phyloP scores from a whole-genome alignment of 2,329 filamentous ascomycete species.

The Colletotrichum camelliae region DNA sequence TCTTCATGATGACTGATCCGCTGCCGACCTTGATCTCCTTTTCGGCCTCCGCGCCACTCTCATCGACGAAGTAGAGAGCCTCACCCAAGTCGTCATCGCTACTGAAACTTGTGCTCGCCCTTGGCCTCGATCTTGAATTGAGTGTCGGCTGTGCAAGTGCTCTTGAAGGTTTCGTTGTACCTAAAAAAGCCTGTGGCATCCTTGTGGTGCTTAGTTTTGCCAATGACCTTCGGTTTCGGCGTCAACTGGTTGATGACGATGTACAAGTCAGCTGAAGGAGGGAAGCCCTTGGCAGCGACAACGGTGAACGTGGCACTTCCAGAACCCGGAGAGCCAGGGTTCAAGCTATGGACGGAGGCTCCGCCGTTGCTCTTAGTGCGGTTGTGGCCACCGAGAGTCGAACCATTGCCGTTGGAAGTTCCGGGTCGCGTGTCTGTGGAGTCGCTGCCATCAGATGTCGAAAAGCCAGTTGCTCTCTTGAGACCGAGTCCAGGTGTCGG shows the following conservation, averaged over 20 bases:
- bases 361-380: slow-evolving; percentile 66
- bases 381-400: slow-evolving; percentile 41
- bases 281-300: slow-evolving; percentile 79
- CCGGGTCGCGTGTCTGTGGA: slow-evolving; percentile 33
- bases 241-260: slow-evolving; percentile 72
- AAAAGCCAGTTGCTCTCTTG: slow-evolving; percentile 46
- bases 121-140: slow-evolving; percentile 88
- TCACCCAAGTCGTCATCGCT: slow-evolving; percentile 87
- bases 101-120: slow-evolving; percentile 85
- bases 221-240: slow-evolving; percentile 77
- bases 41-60: slow-evolving; percentile 69
- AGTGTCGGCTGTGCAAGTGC: slow-evolving; percentile 78
- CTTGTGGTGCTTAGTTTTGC: slow-evolving; percentile 94
- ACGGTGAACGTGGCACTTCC: slow-evolving; percentile 85
- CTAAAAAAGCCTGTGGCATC: slow-evolving; percentile 66
- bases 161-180: slow-evolving; percentile 82
- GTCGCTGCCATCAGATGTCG: slow-evolving; percentile 23
- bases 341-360: slow-evolving; percentile 70
- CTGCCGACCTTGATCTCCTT: slow-evolving; percentile 77
- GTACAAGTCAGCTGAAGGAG: slow-evolving; percentile 78
- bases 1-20: slow-evolving; percentile 76
- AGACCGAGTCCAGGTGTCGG: slow-evolving; percentile 36
- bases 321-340: slow-evolving; percentile 64
- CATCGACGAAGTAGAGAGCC: slow-evolving; percentile 88
- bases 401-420: slow-evolving; percentile 33